Conservation (phyloP, 495 filamentous ascomycete species). For the Thermothielavioides terrestris region DNA sequence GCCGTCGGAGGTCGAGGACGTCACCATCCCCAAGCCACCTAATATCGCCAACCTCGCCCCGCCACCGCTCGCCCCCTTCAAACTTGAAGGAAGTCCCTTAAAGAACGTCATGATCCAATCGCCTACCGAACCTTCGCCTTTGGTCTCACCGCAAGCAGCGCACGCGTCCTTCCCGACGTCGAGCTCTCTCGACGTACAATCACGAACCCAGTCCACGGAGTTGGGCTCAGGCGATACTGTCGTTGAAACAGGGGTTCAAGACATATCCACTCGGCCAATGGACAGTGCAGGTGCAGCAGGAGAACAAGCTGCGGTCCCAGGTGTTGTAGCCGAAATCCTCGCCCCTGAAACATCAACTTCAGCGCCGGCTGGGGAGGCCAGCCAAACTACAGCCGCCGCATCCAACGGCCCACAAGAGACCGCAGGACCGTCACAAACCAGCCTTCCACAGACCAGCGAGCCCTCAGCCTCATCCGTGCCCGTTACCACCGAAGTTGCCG, state of each 20-base stretch:
- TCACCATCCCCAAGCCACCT: conserved; percentile 20
- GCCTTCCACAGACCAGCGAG: not conserved
- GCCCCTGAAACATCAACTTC: not conserved
- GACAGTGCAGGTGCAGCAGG: not conserved
- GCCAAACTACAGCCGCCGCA: not conserved
- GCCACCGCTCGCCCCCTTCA: conserved; percentile 7
- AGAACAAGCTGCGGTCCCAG: not conserved
- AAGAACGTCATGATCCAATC: conserved; percentile 37
- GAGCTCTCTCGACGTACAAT: conserved; percentile 11
- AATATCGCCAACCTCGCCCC: conserved; percentile 6
- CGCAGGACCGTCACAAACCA: not conserved
- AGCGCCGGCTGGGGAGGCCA: not conserved
- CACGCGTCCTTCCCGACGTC: conserved; percentile 1
- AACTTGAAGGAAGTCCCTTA: conserved; percentile 40
- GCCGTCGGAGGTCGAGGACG: conserved; percentile 14
- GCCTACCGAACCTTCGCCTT: conserved; percentile 25
- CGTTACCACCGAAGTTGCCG: not conserved
- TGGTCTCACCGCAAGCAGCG: conserved; percentile 2
- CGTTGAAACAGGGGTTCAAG: not conserved
- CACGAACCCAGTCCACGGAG: conserved; percentile 6
- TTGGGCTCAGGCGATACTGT: not conserved
- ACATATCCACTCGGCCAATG: not conserved
- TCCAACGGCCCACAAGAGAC: not conserved
- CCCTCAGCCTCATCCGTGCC: not conserved
- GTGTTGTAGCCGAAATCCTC: not conserved